Base-by-base conservation (phyloP, 2,329 filamentous ascomycete genomes). In the Paraconiothyrium sp. region DNA sequence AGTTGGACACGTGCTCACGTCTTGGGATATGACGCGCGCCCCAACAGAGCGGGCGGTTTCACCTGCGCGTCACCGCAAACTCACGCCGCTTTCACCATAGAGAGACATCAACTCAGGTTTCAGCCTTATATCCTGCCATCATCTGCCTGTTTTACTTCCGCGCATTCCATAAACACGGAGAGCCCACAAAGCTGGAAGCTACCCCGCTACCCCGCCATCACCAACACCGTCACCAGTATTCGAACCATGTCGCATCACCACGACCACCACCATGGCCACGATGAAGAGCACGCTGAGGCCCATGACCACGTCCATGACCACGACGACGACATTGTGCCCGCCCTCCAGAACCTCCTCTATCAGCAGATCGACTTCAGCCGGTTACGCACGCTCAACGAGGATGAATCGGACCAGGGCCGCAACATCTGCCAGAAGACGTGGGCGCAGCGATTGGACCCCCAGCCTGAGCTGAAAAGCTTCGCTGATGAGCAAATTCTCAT, bases 401-500 rank as follows among this genome's bases (percentile, higher is more conserved):
- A 88, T 11, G 78, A 80, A 14, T 81, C 88, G 8, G 87, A 89
- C 61, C 86, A 89, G 0, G 95, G 94, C 20, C 86, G 87, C 68
- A 87, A 86, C 1, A 86, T 98, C 34, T 88, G 96, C 39, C 89
- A 93, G 81, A 99, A 99, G 84, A 92, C 93, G 59, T 99, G 94
- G 94, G 86, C 87, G 6, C 90, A 98, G 79, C 85, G 95, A 58
- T 79, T 97, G 62, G 79, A 88, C 16, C 78, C 85, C 3, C 82
- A 88, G 70, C 92, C 93, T 0, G 91, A 96, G 80, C 85, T 99
- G 34, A 87, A 86, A 72, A 97, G 93, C 74, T 92, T 96, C 76
- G 89, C 90, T 0, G 95, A 98, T 76, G 93, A 97, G 82, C 93
- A 99, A 82, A 80, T 99, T n/a, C 82, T 99, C 59, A 92, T 99